A percentile compares a stretch with the other conserved stretches of the same genome.
phyloP scores from a whole-genome alignment of 108 stramenopile genomes.

The Skeletonema costatum region DNA sequence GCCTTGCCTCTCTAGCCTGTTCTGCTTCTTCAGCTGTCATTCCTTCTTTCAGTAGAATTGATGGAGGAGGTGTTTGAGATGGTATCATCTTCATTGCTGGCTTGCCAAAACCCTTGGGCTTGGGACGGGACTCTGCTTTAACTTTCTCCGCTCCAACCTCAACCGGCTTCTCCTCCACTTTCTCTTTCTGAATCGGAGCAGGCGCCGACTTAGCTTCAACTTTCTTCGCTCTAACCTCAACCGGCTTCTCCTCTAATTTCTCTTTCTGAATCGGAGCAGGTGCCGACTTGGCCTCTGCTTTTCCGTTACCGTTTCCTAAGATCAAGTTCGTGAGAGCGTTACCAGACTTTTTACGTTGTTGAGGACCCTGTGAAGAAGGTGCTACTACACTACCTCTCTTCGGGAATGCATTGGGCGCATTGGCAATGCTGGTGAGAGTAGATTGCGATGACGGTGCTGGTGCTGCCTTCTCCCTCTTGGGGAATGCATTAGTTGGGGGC shows the following conservation, averaged over 20 bases:
- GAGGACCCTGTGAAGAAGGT: neutral
- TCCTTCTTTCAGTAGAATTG: constrained; percentile 1
- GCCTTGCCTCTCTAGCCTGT: constrained; percentile 2
- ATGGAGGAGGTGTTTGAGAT: neutral
- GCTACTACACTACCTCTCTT: neutral
- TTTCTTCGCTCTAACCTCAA: neutral
- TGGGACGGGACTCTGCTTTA: neutral
- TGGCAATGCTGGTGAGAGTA: neutral
- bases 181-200: neutral
- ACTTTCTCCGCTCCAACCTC: constrained; percentile 2
- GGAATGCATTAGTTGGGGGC: neutral
- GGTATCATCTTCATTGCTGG: constrained; percentile 14
- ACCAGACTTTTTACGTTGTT: neutral
- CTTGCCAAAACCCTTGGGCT: constrained; percentile 15
- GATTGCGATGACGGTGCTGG: neutral
- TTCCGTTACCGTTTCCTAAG: neutral
- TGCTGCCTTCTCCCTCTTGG: neutral
- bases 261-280: neutral
- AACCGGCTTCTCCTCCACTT: neutral
- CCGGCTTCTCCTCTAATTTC: neutral
- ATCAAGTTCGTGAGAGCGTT: neutral
- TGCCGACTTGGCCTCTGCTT: neutral
- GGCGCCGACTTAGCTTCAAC: constrained; percentile 6
- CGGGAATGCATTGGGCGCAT: neutral
- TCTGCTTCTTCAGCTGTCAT: constrained; percentile 13